Conservation (phyloP, 495 filamentous ascomycete genomes). For the Talaromyces trachyspermus region DNA sequence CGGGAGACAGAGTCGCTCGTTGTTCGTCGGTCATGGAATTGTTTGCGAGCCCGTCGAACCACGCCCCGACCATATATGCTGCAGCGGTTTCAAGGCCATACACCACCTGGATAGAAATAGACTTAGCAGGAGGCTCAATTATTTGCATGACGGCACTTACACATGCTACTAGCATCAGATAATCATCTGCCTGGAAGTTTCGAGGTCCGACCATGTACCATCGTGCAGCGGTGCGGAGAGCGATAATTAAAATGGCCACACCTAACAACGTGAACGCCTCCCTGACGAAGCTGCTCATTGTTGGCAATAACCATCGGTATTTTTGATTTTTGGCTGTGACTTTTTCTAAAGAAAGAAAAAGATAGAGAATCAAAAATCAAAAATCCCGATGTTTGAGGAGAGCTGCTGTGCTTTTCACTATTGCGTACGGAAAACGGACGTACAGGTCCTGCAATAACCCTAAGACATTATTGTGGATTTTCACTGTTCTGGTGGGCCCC, state of each 20-base stretch:
- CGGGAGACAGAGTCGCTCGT: slow-evolving; percentile 29
- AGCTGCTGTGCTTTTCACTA: no score
- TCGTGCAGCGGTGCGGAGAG: slow-evolving; percentile 37
- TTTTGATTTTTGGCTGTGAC: no score
- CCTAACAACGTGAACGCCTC: slow-evolving; percentile 45
- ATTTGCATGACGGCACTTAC: slow-evolving; percentile 23
- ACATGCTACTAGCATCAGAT: slow-evolving; percentile 46
- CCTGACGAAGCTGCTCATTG: no score
- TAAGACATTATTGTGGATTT: no score
- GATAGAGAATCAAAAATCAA: no score
- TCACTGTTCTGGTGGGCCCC: no score
- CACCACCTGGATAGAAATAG: slow-evolving; percentile 7
- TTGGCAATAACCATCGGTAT: no score
- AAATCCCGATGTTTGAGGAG: no score
- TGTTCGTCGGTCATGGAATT: slow-evolving; percentile 42
- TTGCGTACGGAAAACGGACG: no score
- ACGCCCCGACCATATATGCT: slow-evolving; percentile 27
- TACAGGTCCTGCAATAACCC: no score
- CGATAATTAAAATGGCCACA: slow-evolving; percentile 35
- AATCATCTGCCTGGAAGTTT: slow-evolving; percentile 48
- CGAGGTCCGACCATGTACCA: slow-evolving; percentile 36
- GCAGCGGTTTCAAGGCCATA: slow-evolving; percentile 26
- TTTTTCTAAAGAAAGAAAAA: no score
- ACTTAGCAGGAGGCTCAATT: slow-evolving; percentile 12
- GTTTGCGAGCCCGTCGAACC: slow-evolving; percentile 41